A percentile compares a stretch with the other conserved stretches of the same genome.
These are phyloP conservation scores for Xerocomus amazonicus DNA, from an alignment of 1,284 basidiomycete genomes.

Conservation along the genomic window DNA sequence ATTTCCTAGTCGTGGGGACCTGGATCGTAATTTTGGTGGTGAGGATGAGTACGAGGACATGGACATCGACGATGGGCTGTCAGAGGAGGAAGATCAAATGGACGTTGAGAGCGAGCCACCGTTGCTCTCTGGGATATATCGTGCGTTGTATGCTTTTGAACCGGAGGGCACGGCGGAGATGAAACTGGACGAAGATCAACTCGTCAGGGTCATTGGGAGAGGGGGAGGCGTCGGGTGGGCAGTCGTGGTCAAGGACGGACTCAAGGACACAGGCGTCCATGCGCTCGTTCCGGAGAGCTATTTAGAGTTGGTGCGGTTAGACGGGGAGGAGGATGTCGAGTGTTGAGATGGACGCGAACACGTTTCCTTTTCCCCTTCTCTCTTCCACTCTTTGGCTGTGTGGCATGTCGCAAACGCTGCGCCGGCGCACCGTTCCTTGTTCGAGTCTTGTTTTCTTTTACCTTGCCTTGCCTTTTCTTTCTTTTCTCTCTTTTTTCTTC, in stretches of 20 bases:
- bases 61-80: conserved; percentile 9
- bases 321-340: conserved; percentile 30
- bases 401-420: conserved; percentile 2
- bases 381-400: not conserved
- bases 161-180: conserved; percentile 75
- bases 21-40: conserved; percentile 49
- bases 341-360: not conserved
- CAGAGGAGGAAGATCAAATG: conserved; percentile 30
- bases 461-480: not conserved
- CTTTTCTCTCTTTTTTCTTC: no score
- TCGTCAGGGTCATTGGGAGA: conserved; percentile 62
- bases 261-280: conserved; percentile 41
- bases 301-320: conserved; percentile 48
- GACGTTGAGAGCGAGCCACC: conserved; percentile 39
- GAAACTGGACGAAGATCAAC: conserved; percentile 66
- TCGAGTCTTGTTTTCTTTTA: not conserved
- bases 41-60: conserved; percentile 32
- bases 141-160: conserved; percentile 67
- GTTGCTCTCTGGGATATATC: conserved; percentile 63
- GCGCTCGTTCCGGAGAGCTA: conserved; percentile 70
- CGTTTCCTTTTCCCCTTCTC: not conserved
- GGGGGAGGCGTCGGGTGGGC: conserved; percentile 77
- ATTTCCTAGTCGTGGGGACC: conserved; percentile 42
- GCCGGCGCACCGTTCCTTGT: conserved; percentile 11
- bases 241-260: conserved; percentile 47